A percentile compares a stretch with the other conserved stretches of the same genome.
These are phyloP conservation scores for Ophiostoma sp. DNA, from an alignment of 2,329 filamentous ascomycete species.

Conservation along the genomic window DNA sequence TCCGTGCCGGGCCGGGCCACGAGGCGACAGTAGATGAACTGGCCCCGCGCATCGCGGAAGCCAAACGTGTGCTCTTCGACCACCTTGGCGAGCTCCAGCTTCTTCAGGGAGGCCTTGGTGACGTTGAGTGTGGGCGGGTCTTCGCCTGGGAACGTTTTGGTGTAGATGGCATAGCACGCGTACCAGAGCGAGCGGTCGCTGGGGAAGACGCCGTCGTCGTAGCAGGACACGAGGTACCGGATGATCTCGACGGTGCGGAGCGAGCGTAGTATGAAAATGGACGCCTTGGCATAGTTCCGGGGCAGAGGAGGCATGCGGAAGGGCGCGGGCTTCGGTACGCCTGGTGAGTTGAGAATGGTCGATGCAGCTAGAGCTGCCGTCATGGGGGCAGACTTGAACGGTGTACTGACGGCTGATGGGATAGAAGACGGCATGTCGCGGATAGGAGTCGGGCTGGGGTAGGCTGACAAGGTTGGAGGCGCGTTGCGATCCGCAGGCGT, in stretches of 20 bases:
- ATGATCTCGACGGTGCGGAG: constrained; percentile 39
- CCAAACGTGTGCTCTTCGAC: constrained; percentile 41
- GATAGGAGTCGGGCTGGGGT: neutral
- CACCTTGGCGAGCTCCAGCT: constrained; percentile 35
- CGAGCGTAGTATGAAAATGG: constrained; percentile 24
- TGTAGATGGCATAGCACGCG: constrained; percentile 43
- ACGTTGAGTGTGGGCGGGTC: constrained; percentile 39
- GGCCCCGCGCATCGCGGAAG: constrained; percentile 39
- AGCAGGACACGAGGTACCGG: constrained; percentile 36
- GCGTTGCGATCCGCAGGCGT: neutral
- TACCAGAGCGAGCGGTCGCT: constrained; percentile 47
- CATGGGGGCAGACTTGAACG: neutral
- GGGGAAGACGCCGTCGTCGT: constrained; percentile 45
- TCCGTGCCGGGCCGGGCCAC: constrained; percentile 41
- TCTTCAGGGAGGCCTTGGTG: constrained; percentile 37
- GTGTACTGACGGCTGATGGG: neutral
- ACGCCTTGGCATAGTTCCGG: constrained; percentile 24
- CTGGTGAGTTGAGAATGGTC: neutral
- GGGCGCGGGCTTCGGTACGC: neutral
- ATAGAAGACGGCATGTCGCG: neutral
- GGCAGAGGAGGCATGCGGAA: constrained; percentile 26
- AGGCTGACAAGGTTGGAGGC: neutral
- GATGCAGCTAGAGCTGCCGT: neutral
- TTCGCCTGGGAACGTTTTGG: constrained; percentile 37
- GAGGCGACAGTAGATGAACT: constrained; percentile 42